These are phyloP conservation scores for Xylaria longipes DNA, from an alignment of 495 filamentous ascomycete genomes.

Conservation along the genomic window DNA sequence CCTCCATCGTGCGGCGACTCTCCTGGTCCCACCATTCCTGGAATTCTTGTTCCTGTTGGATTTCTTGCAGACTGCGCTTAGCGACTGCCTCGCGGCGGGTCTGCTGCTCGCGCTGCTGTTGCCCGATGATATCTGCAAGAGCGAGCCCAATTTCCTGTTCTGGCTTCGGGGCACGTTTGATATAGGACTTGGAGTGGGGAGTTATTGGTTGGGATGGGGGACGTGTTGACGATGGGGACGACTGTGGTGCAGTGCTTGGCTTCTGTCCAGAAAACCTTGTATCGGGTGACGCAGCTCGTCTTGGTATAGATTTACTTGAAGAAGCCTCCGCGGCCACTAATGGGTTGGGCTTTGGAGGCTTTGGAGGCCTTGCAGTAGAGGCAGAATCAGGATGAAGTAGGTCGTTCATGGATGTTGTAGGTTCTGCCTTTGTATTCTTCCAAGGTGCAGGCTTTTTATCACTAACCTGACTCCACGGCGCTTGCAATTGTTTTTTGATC, in stretches of 20 bases:
- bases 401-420: conserved; percentile 43
- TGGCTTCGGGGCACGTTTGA: conserved; percentile 49
- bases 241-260: conserved; percentile 27
- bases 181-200: conserved; percentile 59
- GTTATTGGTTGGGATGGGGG: conserved; percentile 39
- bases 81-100: conserved; percentile 80
- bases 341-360: conserved; percentile 49
- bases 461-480: conserved; percentile 43
- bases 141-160: conserved; percentile 70
- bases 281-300: conserved; percentile 61
- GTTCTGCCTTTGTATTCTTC: conserved; percentile 59
- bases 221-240: conserved; percentile 25
- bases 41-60: conserved; percentile 95
- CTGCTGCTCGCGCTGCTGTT: conserved; percentile 86
- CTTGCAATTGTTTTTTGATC: conserved; percentile 42
- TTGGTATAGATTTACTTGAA: conserved; percentile 38
- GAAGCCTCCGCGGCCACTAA: conserved; percentile 43
- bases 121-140: conserved; percentile 85
- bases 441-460: conserved; percentile 70
- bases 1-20: conserved; percentile 69
- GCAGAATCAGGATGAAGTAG: conserved; percentile 40
- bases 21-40: conserved; percentile 98
- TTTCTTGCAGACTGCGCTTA: conserved; percentile 87
- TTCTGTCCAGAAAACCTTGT: conserved; percentile 60
- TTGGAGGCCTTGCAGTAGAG: conserved; percentile 57